Evolutionary conservation across 257 asterid species (phyloP), one percentile per base, ranked within the genome.

Genomic region (Agastache rugosa): DNA sequence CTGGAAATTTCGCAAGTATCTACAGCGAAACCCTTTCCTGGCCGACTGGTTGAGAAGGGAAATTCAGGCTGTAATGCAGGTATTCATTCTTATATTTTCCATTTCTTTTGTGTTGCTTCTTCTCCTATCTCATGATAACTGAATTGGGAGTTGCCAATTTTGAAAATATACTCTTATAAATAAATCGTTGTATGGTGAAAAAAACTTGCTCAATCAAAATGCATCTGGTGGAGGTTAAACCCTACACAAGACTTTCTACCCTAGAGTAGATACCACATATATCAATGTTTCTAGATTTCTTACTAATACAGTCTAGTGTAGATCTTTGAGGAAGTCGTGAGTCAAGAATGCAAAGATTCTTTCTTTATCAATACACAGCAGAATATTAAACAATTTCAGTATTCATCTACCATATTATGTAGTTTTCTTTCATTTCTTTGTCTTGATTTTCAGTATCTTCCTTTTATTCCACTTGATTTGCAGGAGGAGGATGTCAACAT

Each of bases 401-500:
- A 19, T 53, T 19, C 59, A 19, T 53, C 27, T 7, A 7, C 29
- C 17, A 53, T 53, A 53, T 19, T 7, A 2, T 53, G 59, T 19
- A 7, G 56, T 50, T 50, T 17, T 17, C 25, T n/a, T 50, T 6
- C 11, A 17, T n/a, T 50, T 50, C 23, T n/a, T 50, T 51, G 11
- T 51, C 58, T 51, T n/a, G 9, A 50, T 17, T n/a, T 50, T 11
- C n/a, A 12, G 3, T 25, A 5, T 25, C 39, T 59, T 27, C 11
- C 64, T 5, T 1, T 61, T 16, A 44, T 29, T n/a, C 10, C 9
- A 23, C n/a, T 56, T 8, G 44, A 9, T 39, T 39, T 81, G 79
- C 81, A 88, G 97, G 97, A 87, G 80, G 97, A 90, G 82, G 92
- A 88, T 82, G 90, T 86, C 8, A 91, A 88, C 27, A 71, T 92